phyloP scores from a whole-genome alignment of 2,329 filamentous ascomycete genomes.

The Fusarium napiforme region DNA sequence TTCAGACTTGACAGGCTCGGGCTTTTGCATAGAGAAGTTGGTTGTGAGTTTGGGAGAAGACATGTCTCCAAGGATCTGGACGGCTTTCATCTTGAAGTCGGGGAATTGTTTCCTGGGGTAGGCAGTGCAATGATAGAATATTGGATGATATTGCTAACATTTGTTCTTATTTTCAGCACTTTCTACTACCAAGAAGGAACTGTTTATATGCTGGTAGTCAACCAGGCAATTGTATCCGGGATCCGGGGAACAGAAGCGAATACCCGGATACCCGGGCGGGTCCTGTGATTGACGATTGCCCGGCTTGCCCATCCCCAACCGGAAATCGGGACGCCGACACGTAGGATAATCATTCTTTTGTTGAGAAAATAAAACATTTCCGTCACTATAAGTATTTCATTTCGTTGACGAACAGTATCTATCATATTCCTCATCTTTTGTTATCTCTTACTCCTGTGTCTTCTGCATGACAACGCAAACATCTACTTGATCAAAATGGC shows the following conservation, averaged over 20 bases:
- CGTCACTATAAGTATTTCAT: background rate
- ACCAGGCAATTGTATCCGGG: fast-evolving
- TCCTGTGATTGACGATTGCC: background rate
- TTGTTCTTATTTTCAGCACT: fast-evolving
- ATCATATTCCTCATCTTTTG: too few species aligned
- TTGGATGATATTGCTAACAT: fast-evolving
- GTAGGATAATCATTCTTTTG: fast-evolving
- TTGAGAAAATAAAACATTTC: fast-evolving
- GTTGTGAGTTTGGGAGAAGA: constrained; percentile 29
- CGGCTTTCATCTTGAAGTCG: constrained; percentile 46
- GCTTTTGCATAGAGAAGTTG: constrained; percentile 27
- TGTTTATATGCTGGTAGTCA: background rate
- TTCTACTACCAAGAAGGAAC: background rate
- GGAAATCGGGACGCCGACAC: background rate
- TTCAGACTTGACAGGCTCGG: constrained; percentile 19
- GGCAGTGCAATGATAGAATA: fast-evolving
- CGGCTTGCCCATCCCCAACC: too few species aligned
- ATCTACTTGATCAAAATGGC: background rate
- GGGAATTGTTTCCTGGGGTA: too few species aligned
- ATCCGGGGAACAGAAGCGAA: background rate
- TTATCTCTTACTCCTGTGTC: fast-evolving
- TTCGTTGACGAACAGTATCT: too few species aligned
- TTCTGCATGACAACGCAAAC: too few species aligned
- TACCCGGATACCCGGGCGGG: constrained; percentile 11
- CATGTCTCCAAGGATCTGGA: constrained; percentile 46